Conservation (phyloP, 768 basidiomycete genomes). For the Calocybe cyanea region DNA sequence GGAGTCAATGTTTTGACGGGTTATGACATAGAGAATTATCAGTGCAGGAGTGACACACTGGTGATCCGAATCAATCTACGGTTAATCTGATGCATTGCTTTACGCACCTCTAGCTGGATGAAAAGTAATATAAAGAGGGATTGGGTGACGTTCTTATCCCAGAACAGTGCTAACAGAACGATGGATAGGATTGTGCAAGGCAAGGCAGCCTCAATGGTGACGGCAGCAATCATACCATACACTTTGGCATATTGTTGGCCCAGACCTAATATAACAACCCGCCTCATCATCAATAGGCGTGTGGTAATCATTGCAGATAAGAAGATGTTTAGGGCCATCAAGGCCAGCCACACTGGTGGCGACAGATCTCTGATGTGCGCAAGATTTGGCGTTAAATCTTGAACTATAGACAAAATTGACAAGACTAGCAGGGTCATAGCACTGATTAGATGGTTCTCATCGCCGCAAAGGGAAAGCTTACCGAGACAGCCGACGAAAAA, state of each 20-base stretch:
- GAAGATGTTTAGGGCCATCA: constrained; percentile 28
- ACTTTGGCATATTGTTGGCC: constrained; percentile 21
- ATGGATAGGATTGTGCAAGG: constrained; percentile 31
- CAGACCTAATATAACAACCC: constrained; percentile 16
- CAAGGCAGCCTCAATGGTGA: constrained; percentile 31
- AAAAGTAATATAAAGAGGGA: constrained; percentile 22
- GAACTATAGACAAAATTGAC: constrained; percentile 26
- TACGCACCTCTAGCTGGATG: constrained; percentile 20
- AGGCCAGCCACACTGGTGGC: constrained; percentile 28
- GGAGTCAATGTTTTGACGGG: neutral
- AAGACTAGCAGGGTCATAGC: constrained; percentile 19
- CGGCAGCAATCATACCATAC: constrained; percentile 28
- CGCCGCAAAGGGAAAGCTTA: neutral
- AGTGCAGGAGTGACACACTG: constrained; percentile 9
- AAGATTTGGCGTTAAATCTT: constrained; percentile 24
- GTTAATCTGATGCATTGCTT: neutral
- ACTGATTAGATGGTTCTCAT: neutral
- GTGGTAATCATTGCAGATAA: constrained; percentile 27
- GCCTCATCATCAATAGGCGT: constrained; percentile 27
- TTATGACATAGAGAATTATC: constrained; percentile 9
- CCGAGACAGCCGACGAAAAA: constrained; percentile 10
- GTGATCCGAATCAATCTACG: too few species aligned
- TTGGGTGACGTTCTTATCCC: constrained; percentile 16
- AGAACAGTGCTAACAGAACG: constrained; percentile 20
- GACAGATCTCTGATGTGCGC: constrained; percentile 24